Base-by-base conservation (phyloP, 106 monocot genomes). In the Allium cepa region DNA sequence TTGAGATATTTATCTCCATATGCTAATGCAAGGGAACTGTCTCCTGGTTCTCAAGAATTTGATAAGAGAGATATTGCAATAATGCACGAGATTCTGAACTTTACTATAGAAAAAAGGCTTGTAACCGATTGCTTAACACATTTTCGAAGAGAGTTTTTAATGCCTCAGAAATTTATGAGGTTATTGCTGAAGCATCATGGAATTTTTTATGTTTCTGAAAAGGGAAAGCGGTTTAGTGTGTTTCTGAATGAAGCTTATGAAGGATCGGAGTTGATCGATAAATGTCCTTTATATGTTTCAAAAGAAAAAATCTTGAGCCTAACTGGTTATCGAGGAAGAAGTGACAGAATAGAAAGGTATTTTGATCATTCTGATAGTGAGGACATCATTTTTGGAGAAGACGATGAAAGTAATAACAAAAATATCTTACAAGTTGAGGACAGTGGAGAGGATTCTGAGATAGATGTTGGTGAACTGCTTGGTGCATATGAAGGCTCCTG, bases 101-200 rank as follows among this genome's bases (percentile, higher is more conserved):
- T 92, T 79, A 92, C 86, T 3, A 57, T 92, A 22, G 96, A 97
- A 65, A 97, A 88, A 75, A 86, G 96, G 74, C 73, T 97, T 48
- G 96, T 92, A 22, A 89, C 88, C 1, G 92, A 92, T 65, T 83
- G 84, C 51, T 84, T 97, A 61, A 97, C 92, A 14, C 92, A 97
- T 65, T 97, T 97, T 27, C 77, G 92, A 9, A 70, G 62, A 12
- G 88, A 97, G 66, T 87, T 97, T 79, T 69, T 80, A 53, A 92
- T 97, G 96, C 92, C 92, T 8, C 96, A 97, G 63, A 97, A 92
- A 53, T 60, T 96, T 67, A 96, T 91, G 95, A 83, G 95, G 76
- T 71, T 96, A 62, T 79, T 96, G 10, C 69, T 96, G 79, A 96
- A 88, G 76, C 91, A 96, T 57, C 83, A 76, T 64, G 95, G 83